Percentiles rank a stretch among this genome's conserved stretches.
Conservation (phyloP, 23 red algal species). For the Gracilaria domingensis region DNA sequence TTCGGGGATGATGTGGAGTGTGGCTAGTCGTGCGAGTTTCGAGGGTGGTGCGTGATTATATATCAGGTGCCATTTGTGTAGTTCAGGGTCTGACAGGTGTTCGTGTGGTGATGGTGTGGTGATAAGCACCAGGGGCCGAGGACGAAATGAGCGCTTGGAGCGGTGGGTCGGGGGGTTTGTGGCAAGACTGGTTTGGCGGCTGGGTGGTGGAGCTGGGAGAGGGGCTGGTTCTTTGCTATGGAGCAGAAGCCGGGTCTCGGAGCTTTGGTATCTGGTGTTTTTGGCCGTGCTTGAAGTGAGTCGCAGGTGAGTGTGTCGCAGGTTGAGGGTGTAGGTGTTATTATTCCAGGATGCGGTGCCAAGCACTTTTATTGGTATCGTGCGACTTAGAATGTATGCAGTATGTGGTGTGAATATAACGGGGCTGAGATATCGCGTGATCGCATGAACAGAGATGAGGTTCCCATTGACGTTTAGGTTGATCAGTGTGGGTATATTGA, state of each 20-base stretch:
- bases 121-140: no score
- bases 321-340: not conserved
- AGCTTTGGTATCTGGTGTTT: not conserved
- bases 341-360: not conserved
- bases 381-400: not conserved
- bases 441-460: not conserved
- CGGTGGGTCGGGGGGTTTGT: no score
- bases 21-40: not conserved
- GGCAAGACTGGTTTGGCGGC: no score
- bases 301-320: not conserved
- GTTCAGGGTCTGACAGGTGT: not conserved
- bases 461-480: not conserved
- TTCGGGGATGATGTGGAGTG: not conserved
- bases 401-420: not conserved
- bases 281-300: not conserved
- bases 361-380: not conserved
- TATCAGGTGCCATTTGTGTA: conserved; percentile 6
- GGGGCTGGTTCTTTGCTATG: no score
- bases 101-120: no score
- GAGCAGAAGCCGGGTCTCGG: no score
- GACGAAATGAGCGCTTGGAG: no score
- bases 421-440: not conserved
- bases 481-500: not conserved
- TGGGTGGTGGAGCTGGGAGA: no score
- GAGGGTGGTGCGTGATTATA: not conserved